These are phyloP conservation scores for Powellomyces hirtus DNA, from an alignment of 192 early-diverging fungal species.

Conservation along the genomic window DNA sequence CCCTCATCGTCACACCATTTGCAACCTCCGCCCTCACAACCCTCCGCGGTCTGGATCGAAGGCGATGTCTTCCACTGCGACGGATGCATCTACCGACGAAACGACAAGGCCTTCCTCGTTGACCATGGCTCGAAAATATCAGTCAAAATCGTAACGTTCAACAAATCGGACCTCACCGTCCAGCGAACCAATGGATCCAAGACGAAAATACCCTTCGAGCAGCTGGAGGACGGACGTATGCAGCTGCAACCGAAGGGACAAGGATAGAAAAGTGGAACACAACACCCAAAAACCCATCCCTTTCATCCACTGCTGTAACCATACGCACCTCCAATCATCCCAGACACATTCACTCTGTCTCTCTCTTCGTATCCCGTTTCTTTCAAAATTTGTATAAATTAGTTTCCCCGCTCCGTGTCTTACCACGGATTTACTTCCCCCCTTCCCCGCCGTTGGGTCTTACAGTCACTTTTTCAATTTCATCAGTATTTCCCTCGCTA, in stretches of 20 bases:
- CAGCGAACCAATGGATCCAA: conserved; percentile 32
- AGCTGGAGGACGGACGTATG: conserved; percentile 31
- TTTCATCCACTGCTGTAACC: too few relatives aligned
- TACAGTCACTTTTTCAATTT: too few relatives aligned
- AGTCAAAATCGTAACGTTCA: conserved; percentile 29
- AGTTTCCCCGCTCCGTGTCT: too few relatives aligned
- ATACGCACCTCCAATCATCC: too few relatives aligned
- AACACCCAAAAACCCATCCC: too few relatives aligned
- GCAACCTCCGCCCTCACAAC: background rate
- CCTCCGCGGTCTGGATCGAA: background rate
- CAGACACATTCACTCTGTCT: too few relatives aligned
- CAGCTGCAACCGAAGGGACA: conserved; percentile 17
- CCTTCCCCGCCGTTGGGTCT: too few relatives aligned
- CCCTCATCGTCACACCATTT: background rate
- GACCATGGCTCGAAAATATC: conserved; percentile 25
- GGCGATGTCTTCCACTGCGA: conserved; percentile 16
- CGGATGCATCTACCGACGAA: conserved; percentile 9
- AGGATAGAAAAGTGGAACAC: background rate
- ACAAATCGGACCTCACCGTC: conserved; percentile 24
- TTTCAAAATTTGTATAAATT: too few relatives aligned
- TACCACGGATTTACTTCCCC: too few relatives aligned
- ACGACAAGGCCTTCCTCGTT: conserved; percentile 26
- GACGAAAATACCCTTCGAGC: conserved; percentile 27
- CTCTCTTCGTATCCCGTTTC: too few relatives aligned
- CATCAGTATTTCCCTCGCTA: too few relatives aligned